Evolutionary conservation across 768 basidiomycete genomes (phyloP), one percentile per base, ranked within the genome.

Genomic region (Phanerochaete carnosa): DNA sequence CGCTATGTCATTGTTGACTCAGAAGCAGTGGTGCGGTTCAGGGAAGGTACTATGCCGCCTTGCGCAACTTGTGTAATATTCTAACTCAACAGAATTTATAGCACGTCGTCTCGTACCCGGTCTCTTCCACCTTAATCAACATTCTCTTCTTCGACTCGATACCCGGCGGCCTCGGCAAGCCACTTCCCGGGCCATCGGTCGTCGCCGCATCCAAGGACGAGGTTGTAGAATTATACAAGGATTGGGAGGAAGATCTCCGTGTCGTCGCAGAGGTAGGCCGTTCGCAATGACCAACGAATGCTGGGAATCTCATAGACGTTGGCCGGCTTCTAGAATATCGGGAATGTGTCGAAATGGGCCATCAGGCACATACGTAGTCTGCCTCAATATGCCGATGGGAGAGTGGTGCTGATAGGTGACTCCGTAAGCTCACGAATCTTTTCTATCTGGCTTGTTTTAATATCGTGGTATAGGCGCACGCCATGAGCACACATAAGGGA

Each of bases 351-450:
- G 1, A 33, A 49, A n/a, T 73, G 72, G 72, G 66, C 63, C 0
- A 54, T 73, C 33, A 64, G 70, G 32, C 53, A 59, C 2, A 47
- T 69, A 2, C 57, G 54, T 11, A 29, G 58, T 1, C 57, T 74
- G n/a, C 68, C 68, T 1, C 64, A 65, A 1, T 72, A 68, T 57
- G 65, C 68, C 2, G 43, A 61, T 25, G 70, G 65, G 1, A 58
- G 64, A 0, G 68, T 71, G 3, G 69, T 66, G 2, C 61, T 74
- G 6, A 9, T 74, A 1, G 73, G 71, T 1, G 72, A 74, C 45
- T 69, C 72, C 11, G 72, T 72, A 25, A 54, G 69, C 57, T 8
- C 35, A n/a, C n/a, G 3, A n/a, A 16, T 13, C 7, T 11, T 2
- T 30, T 33, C 23, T 26, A 49, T 19, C n/a, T n/a, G n/a, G 51